phyloP scores from a whole-genome alignment of 192 early-diverging fungal species.

The Kickxella alabastrina region DNA sequence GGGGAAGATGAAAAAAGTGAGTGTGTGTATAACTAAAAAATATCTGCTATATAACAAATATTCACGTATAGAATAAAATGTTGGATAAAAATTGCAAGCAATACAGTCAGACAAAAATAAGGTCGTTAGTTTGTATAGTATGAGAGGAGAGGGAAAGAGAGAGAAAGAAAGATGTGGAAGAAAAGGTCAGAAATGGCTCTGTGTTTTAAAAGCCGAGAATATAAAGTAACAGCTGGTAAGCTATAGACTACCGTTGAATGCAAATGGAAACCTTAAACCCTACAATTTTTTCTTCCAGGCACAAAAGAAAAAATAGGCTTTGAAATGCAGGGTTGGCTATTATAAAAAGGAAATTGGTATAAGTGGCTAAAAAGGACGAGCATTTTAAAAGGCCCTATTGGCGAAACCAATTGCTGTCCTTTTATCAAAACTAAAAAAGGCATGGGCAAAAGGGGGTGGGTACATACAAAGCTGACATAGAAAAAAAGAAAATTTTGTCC shows the following conservation, averaged over 20 bases:
- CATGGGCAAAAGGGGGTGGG: constrained; percentile 1
- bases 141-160: too few species aligned
- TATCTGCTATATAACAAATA: too few species aligned
- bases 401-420: background rate
- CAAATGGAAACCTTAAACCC: background rate
- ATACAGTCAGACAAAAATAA: background rate
- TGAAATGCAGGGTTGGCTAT: constrained; percentile 1
- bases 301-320: constrained; percentile 1
- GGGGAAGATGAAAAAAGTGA: too few species aligned
- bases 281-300: constrained; percentile 2
- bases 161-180: too few species aligned
- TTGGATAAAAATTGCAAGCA: too few species aligned
- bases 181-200: too few species aligned
- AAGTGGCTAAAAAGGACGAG: too few species aligned
- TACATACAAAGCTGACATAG: background rate
- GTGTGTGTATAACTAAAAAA: too few species aligned
- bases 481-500: background rate
- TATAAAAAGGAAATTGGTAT: background rate
- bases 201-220: background rate
- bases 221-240: too few species aligned
- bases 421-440: constrained; percentile 10
- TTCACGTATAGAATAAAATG: background rate
- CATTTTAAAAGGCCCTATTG: background rate
- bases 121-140: background rate
- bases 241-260: background rate